These are phyloP conservation scores for Fusarium sp. DNA, from an alignment of 2,329 filamentous ascomycete genomes.

Conservation along the genomic window DNA sequence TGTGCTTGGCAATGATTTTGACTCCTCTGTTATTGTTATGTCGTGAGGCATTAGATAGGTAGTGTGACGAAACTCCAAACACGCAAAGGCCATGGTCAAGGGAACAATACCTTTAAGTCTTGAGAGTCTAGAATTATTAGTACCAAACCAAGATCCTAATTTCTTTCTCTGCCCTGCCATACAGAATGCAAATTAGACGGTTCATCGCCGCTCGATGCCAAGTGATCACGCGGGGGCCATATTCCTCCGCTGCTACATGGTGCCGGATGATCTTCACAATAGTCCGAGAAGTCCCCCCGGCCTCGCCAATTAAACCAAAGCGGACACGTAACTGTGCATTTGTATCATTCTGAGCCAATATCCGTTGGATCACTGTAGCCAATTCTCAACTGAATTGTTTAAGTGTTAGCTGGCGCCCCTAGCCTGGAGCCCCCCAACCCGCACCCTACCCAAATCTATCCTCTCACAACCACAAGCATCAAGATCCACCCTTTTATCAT, in stretches of 20 bases:
- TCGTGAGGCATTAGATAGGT: neutral
- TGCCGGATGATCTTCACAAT: neutral
- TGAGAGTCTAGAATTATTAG: neutral
- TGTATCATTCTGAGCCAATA: neutral
- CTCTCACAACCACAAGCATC: neutral
- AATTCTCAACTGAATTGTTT: neutral
- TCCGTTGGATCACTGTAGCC: neutral
- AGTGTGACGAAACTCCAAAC: too few relatives aligned
- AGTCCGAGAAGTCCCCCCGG: neutral
- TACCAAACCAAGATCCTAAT: neutral
- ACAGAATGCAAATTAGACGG: neutral
- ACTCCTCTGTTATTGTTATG: neutral
- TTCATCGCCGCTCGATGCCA: neutral
- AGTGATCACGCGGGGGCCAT: neutral
- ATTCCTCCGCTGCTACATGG: neutral
- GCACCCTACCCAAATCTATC: neutral
- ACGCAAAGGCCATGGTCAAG: neutral
- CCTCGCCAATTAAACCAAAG: neutral
- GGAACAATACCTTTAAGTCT: neutral
- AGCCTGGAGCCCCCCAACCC: neutral
- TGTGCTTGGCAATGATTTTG: neutral
- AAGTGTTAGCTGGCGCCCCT: neutral
- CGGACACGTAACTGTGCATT: neutral
- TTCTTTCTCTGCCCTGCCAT: neutral
- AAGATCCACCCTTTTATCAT: neutral